Percentiles rank a stretch among this genome's conserved stretches.
Evolutionary conservation across 768 basidiomycete genomes (phyloP).

Genomic region (Suillus fuscotomentosus): DNA sequence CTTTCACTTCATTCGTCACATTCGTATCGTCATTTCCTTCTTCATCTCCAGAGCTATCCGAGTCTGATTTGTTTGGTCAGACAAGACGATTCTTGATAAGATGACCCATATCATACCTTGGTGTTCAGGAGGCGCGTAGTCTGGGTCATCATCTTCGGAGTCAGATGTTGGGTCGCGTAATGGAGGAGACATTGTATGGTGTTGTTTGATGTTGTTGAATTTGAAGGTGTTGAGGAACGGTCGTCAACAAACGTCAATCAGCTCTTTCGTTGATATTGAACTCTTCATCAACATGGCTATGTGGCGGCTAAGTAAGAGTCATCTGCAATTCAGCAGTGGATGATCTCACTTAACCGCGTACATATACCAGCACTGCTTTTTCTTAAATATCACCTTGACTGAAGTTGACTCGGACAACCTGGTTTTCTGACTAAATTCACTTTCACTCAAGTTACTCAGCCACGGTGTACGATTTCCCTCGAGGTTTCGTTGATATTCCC

Average conservation of each 20-base stretch:
- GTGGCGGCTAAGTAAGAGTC: background rate
- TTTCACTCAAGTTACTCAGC: background rate
- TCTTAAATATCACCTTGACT: background rate
- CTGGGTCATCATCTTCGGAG: slow-evolving; percentile 62
- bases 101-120: slow-evolving; percentile 27
- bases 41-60: slow-evolving; percentile 41
- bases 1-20: slow-evolving; percentile 20
- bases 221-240: slow-evolving; percentile 18
- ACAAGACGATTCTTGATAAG: background rate
- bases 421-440: background rate
- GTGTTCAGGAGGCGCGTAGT: slow-evolving; percentile 60
- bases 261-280: too few species aligned
- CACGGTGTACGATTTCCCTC: background rate
- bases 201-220: slow-evolving; percentile 29
- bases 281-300: background rate
- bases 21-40: slow-evolving; percentile 33
- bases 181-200: slow-evolving; percentile 15
- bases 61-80: slow-evolving; percentile 22
- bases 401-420: background rate
- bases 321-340: too few species aligned
- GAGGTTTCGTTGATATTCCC: background rate
- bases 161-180: slow-evolving; percentile 41
- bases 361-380: background rate
- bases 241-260: background rate
- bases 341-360: background rate